A percentile compares a stretch with the other conserved stretches of the same genome.
Evolutionary conservation across 129 eudicot genomes (phyloP).

Genomic region (Centrapalus pauciflorus): DNA sequence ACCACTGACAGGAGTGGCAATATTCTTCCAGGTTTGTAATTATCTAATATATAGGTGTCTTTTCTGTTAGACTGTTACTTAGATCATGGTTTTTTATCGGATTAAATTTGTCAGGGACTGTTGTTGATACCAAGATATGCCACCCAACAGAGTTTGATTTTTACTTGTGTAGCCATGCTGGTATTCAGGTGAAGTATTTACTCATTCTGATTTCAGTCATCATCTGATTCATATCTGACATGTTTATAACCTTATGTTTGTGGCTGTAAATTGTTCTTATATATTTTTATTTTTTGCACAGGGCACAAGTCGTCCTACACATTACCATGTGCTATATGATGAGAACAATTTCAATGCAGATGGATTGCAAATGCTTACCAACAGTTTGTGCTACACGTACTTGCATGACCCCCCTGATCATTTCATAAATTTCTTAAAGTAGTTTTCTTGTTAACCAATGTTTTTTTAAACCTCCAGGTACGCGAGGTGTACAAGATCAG

Average conservation of each 20-base stretch:
- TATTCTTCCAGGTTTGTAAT: conserved; percentile 61
- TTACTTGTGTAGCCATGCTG: conserved; percentile 82
- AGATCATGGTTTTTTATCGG: neutral
- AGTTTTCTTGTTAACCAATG: neutral
- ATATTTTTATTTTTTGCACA: conserved; percentile 6
- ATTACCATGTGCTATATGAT: conserved; percentile 79
- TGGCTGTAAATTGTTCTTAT: neutral
- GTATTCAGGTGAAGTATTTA: conserved; percentile 74
- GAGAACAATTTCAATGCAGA: conserved; percentile 74
- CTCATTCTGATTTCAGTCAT: no score
- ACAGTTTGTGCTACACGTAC: conserved; percentile 75
- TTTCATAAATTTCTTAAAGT: neutral
- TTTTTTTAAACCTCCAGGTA: conserved; percentile 34
- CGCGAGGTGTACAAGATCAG: conserved; percentile 88
- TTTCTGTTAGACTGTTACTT: no score
- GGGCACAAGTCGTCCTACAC: conserved; percentile 92
- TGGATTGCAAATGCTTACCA: conserved; percentile 54
- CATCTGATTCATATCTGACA: no score
- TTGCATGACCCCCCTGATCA: neutral
- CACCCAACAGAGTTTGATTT: conserved; percentile 81
- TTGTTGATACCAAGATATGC: conserved; percentile 65
- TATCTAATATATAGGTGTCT: neutral
- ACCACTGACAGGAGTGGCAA: conserved; percentile 75
- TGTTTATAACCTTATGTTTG: no score
- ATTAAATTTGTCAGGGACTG: conserved; percentile 45